Evolutionary conservation across 1,139 yeast genomes (phyloP).

Genomic region (Diutina catenulata): DNA sequence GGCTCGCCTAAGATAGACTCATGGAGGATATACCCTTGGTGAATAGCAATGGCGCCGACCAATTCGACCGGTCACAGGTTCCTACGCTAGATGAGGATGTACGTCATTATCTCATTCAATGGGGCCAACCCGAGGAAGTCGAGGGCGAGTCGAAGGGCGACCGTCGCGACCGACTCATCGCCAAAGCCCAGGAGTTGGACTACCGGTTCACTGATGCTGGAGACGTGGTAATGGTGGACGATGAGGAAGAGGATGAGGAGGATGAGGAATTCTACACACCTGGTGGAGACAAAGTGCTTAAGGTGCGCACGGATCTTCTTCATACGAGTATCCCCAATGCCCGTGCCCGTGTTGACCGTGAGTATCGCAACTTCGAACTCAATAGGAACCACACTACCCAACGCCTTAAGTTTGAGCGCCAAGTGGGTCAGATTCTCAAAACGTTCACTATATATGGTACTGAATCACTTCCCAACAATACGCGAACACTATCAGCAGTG

Average conservation of each 20-base stretch:
- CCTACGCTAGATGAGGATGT: conserved; percentile 63
- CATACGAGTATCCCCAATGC: conserved; percentile 38
- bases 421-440: conserved; percentile 23
- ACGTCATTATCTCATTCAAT: conserved; percentile 27
- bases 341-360: conserved; percentile 23
- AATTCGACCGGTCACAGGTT: conserved; percentile 13
- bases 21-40: too few species aligned
- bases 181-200: conserved; percentile 11
- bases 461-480: conserved; percentile 45
- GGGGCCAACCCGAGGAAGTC: conserved; percentile 49
- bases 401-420: conserved; percentile 32
- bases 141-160: conserved; percentile 53
- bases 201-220: conserved; percentile 17
- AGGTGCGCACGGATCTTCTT: conserved; percentile 42
- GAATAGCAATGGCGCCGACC: too few species aligned
- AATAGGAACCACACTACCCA: neutral
- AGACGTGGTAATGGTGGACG: conserved; percentile 13
- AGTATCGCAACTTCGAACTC: conserved; percentile 14
- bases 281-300: conserved; percentile 47
- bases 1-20: too few species aligned
- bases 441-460: conserved; percentile 47
- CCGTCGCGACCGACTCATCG: conserved; percentile 44
- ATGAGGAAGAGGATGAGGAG: conserved; percentile 25
- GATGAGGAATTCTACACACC: conserved; percentile 84
- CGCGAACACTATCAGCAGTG: conserved; percentile 57